A percentile compares a stretch with the other conserved stretches of the same genome.
These are phyloP conservation scores for Acanthamoeba lenticulata DNA, from an alignment of 208 protist genomes.

Conservation along the genomic window DNA sequence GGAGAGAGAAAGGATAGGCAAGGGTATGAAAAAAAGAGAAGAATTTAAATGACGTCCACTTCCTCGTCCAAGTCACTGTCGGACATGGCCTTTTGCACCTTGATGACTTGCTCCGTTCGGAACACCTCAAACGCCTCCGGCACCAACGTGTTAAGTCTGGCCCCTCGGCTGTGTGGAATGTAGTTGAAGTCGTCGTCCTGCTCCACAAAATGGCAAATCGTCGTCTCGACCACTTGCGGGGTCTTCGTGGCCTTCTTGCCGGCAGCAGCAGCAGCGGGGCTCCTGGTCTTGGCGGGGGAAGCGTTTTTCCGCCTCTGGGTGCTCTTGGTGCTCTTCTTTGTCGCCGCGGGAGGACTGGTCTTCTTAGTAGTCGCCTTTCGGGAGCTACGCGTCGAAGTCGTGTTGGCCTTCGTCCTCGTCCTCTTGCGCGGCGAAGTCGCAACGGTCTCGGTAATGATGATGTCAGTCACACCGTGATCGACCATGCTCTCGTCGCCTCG, in stretches of 20 bases:
- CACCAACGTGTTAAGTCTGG: constrained; percentile 38
- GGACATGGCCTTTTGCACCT: background rate
- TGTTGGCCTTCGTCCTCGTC: background rate
- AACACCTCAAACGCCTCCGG: constrained; percentile 40
- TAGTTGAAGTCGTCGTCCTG: constrained; percentile 47
- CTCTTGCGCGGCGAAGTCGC: background rate
- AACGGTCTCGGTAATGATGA: constrained; percentile 9
- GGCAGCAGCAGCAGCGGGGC: background rate
- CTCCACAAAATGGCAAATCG: constrained; percentile 47
- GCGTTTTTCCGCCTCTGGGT: constrained; percentile 39
- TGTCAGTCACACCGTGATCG: background rate
- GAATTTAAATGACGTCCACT: constrained; percentile 19
- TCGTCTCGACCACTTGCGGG: constrained; percentile 42
- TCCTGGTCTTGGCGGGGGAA: background rate
- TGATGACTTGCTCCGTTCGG: constrained; percentile 54
- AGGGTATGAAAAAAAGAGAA: no score
- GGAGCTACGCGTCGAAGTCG: background rate
- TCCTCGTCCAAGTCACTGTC: constrained; percentile 43
- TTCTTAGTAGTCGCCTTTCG: background rate
- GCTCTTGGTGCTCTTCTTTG: background rate
- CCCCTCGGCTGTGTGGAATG: constrained; percentile 34
- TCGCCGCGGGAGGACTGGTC: background rate
- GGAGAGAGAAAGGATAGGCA: no score
- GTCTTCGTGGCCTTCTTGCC: background rate
- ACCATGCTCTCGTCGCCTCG: constrained; percentile 5